These are phyloP conservation scores for Albugo candida DNA, from an alignment of 352 stramenopile genomes.

Conservation along the genomic window DNA sequence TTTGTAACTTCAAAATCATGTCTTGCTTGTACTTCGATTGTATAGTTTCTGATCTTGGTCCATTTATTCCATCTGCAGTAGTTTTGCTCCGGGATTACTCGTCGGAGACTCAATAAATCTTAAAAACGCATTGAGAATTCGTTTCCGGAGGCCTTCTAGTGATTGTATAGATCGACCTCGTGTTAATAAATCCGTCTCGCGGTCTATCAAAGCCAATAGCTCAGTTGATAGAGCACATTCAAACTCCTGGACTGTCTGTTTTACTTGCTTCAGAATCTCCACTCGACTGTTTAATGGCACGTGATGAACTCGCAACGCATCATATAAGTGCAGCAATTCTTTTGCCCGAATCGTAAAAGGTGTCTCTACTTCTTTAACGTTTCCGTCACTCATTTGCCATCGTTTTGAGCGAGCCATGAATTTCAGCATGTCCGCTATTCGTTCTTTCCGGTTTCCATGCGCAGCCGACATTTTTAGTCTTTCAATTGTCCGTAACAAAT, in stretches of 20 bases:
- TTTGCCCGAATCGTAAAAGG: conserved; percentile 74
- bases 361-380: conserved; percentile 78
- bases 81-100: conserved; percentile 82
- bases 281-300: conserved; percentile 30
- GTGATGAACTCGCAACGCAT: conserved; percentile 36
- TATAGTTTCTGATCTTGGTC: neutral
- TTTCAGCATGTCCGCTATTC: conserved; percentile 75
- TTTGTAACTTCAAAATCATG: too few relatives aligned
- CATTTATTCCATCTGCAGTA: conserved; percentile 17
- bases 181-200: conserved; percentile 85
- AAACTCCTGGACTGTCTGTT: conserved; percentile 87
- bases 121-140: conserved; percentile 75
- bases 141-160: conserved; percentile 70
- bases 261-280: conserved; percentile 83
- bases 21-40: neutral
- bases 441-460: conserved; percentile 56
- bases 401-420: conserved; percentile 80
- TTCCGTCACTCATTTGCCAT: conserved; percentile 84
- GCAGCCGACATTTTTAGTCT: conserved; percentile 68
- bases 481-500: conserved; percentile 79
- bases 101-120: conserved; percentile 86
- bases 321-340: conserved; percentile 78
- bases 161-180: conserved; percentile 58
- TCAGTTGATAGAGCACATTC: conserved; percentile 77
- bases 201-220: conserved; percentile 83